These are phyloP conservation scores for Coprinopsis cinerea DNA, from an alignment of 768 basidiomycete species.

Conservation along the genomic window DNA sequence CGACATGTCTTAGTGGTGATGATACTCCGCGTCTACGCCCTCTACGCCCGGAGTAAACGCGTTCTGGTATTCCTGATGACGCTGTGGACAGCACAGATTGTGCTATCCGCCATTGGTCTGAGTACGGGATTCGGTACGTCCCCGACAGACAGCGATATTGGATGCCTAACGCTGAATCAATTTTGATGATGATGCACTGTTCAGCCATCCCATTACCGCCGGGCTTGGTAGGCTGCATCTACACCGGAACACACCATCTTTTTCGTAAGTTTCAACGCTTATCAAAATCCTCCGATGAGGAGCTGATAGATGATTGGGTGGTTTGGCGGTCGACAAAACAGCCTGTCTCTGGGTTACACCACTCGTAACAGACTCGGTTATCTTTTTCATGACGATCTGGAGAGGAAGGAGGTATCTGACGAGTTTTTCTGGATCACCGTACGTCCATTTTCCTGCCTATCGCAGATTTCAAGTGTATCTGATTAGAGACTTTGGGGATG, in stretches of 20 bases:
- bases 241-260: conserved; percentile 17
- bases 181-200: background rate
- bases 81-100: conserved; percentile 21
- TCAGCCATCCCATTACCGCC: conserved; percentile 21
- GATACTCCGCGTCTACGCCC: conserved; percentile 27
- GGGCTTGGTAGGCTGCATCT: conserved; percentile 22
- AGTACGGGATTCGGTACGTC: conserved; percentile 21
- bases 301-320: background rate
- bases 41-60: conserved; percentile 18
- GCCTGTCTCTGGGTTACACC: conserved; percentile 22
- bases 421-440: background rate
- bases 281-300: background rate
- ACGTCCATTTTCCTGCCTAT: background rate
- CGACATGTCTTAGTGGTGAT: conserved; percentile 20
- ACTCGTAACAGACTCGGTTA: conserved; percentile 17
- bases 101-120: conserved; percentile 19
- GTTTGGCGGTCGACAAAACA: background rate
- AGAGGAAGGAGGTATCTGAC: conserved; percentile 13
- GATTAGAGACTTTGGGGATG: background rate
- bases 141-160: background rate
- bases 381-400: conserved; percentile 17
- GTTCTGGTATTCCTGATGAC: conserved; percentile 17
- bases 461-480: background rate
- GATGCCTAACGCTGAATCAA: background rate
- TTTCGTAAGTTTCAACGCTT: conserved; percentile 17